Base-by-base conservation (phyloP, 2,329 filamentous ascomycete genomes). In the Macrophomina phaseolina region DNA sequence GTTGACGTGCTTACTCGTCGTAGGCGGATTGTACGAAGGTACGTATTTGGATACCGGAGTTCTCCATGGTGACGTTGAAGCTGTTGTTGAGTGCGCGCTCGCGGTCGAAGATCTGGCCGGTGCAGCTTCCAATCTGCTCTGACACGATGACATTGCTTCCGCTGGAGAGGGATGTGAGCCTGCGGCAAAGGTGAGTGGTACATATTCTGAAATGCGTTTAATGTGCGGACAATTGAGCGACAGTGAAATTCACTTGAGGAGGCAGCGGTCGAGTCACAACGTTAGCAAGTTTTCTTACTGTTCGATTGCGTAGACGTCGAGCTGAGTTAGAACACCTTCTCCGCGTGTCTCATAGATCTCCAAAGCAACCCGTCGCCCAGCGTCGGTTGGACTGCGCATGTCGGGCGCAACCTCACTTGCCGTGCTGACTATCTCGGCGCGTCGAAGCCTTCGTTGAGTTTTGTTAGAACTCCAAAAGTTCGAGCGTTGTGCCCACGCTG, bases 281-380 rank as follows among this genome's bases (percentile, higher is more conserved):
- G 30, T 45, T 34, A 62, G 45, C 16, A 3, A 61, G 40, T 46
- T 12, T 36, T 49, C 58, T 62, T 62, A 62, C 58, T 62, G 58
- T 38, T 49, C 58, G 32, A 49, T 14, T 5, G 58, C 58, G 14
- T 14, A 30, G 8, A 48, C 58, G 1, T 62, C 45, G 28, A 62
- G 11, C 11, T 9, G 45, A 4, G 32, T 7, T 18, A 28, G 18
- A 49, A 32, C 8, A 7, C 32, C 58, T 1, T 14, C 32, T 1
- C 8, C n/a, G 12, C 16, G 1, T 12, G 3, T n/a, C 32, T 62
- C 42, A 12, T 62, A 40, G 30, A 62, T 28, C 18, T 62, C 42
- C 32, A 62, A 8, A 16, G 3, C 58, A 12, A 49, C 0, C 32
- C 11, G 48, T 8, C 32, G 30, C 6, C 38, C 45, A 7, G n/a